A percentile compares a stretch with the other conserved stretches of the same genome.
phyloP scores from a whole-genome alignment of 139 green algal species.

The Chara braunii region DNA sequence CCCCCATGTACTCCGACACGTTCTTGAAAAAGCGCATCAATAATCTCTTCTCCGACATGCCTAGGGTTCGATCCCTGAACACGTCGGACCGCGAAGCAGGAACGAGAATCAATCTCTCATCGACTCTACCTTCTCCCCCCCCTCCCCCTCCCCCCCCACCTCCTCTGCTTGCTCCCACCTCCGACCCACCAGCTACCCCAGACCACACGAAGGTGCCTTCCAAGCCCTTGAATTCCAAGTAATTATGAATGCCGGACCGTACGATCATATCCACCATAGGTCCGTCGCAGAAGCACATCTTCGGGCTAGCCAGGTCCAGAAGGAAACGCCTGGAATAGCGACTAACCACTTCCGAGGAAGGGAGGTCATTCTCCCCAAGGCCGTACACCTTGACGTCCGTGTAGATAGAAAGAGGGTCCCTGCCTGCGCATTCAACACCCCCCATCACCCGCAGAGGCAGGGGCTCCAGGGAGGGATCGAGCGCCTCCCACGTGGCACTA shows the following conservation, averaged over 20 bases:
- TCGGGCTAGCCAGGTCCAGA: conserved; percentile 56
- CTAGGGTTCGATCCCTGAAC: conserved; percentile 62
- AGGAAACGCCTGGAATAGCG: no score
- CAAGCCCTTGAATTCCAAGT: conserved; percentile 62
- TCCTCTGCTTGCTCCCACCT: conserved; percentile 29
- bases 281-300: conserved; percentile 66
- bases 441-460: no score
- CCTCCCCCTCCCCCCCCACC: conserved; percentile 25
- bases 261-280: conserved; percentile 65
- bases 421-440: no score
- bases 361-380: no score
- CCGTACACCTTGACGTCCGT: no score
- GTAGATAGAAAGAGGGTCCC: no score
- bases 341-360: no score
- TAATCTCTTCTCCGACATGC: conserved; percentile 59
- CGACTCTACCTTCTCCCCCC: no score
- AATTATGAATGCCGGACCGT: conserved; percentile 60
- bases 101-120: no score
- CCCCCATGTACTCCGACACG: conserved; percentile 11
- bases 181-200: no score
- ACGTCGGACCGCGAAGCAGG: conserved; percentile 65
- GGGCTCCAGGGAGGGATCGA: no score
- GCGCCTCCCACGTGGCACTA: no score
- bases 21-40: conserved; percentile 71
- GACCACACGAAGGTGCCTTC: conserved; percentile 51